Evolutionary conservation across 1,284 basidiomycete species (phyloP), one percentile per base, ranked within the genome.

Genomic region (Inonotus obliquus): DNA sequence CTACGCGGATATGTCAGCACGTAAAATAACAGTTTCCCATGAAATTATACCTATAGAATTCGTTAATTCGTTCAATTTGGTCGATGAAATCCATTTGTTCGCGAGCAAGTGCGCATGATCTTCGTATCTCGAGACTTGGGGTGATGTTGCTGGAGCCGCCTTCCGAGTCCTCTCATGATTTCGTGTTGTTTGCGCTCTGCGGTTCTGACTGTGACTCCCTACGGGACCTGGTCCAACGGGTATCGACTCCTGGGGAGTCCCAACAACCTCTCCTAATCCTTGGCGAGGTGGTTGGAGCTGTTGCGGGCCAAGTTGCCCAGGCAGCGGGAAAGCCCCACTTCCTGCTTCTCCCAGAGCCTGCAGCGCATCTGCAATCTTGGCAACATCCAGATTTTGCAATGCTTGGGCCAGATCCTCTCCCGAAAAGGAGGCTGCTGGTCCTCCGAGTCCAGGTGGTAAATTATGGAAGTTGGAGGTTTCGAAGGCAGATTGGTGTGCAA

Each of bases 41-140:
- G 45, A 54, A 32, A 39, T 68, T 44, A 44, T 64, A 89, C 89
- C 89, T 77, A 89, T 79, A 10, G 78, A 81, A 69, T 78, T 79
- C 17, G 83, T 87, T 65, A 92, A 73, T 63, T 89, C 84, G 7
- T 81, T 78, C 17, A 92, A 74, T 69, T 90, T 88, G 7, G 73
- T 73, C 1, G 87, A 77, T 64, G 79, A 85, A 73, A 92, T 76
- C 89, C 89, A 92, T 69, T 86, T 91, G 56, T 82, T 90, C 4
- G 88, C 83, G 39, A 83, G 73, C 67, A 83, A 73, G 62, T 79
- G 73, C 5, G 79, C 78, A 66, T 82, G 81, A 38, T 78, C 79
- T 1, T 79, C 78, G 5, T 69, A 71, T 17, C 41, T 21, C 23
- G 65, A 37, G 14, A 63, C 38, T 65, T 66, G 58, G 32, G 81